phyloP scores from a whole-genome alignment of 2,329 filamentous ascomycete species.

The Aureobasidium sp. region DNA sequence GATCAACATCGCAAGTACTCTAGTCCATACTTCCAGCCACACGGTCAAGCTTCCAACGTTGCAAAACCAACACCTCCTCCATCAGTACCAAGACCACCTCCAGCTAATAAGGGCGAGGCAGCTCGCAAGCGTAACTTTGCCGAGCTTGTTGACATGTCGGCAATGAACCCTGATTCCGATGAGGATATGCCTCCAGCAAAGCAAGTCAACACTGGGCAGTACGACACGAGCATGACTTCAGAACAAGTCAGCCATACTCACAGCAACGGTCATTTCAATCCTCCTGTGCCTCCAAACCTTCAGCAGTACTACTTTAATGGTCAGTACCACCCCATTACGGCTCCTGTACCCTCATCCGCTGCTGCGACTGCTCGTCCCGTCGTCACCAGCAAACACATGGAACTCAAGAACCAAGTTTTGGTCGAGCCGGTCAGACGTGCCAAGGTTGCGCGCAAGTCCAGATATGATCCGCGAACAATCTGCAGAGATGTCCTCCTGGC shows the following conservation, averaged over 20 bases:
- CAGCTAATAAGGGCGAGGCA: slow-evolving; percentile 43
- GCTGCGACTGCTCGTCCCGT: not conserved
- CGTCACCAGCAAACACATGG: not conserved
- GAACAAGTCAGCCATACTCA: not conserved
- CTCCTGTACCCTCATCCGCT: not conserved
- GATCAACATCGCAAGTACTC: not conserved
- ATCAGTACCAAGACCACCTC: slow-evolving; percentile 18
- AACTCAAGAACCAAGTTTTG: slow-evolving; percentile 25
- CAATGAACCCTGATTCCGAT: slow-evolving; percentile 32
- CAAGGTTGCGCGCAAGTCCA: slow-evolving; percentile 39
- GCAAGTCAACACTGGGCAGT: slow-evolving; percentile 21
- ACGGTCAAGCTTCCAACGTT: not conserved
- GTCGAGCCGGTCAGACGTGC: slow-evolving; percentile 40
- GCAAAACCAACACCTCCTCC: slow-evolving; percentile 12
- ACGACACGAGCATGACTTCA: not conserved
- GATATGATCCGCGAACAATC: slow-evolving; percentile 53
- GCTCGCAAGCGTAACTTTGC: slow-evolving; percentile 47
- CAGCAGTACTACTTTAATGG: slow-evolving; percentile 10
- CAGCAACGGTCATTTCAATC: not conserved
- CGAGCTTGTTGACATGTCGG: slow-evolving; percentile 46
- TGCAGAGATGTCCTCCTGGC: slow-evolving; percentile 55
- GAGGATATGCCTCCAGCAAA: slow-evolving; percentile 35
- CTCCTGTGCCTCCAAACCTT: not conserved
- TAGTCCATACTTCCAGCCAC: slow-evolving; percentile 12
- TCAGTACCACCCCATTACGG: not conserved